Percentiles rank a stretch among this genome's conserved stretches.
phyloP scores from a whole-genome alignment of 2,329 filamentous ascomycete species.

The Pseudogymnoascus sp. region DNA sequence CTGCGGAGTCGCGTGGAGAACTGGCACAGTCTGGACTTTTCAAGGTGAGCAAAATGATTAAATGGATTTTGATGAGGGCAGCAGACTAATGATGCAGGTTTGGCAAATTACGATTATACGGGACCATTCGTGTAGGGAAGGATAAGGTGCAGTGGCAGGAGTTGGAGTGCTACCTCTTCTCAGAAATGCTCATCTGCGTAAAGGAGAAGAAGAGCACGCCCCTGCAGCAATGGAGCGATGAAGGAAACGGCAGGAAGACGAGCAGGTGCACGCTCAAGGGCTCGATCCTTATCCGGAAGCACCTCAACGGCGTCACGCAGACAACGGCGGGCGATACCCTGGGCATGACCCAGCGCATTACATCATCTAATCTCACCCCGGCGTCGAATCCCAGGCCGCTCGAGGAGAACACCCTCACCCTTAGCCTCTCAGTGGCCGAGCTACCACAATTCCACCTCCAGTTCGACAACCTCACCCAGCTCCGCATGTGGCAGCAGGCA shows the following conservation, averaged over 20 bases:
- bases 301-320: conserved; percentile 80
- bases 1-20: conserved; percentile 87
- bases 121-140: conserved; percentile 86
- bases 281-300: conserved; percentile 96
- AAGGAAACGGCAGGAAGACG: conserved; percentile 49
- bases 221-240: conserved; percentile 59
- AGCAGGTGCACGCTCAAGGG: conserved; percentile 86
- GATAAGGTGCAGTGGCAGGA: conserved; percentile 97
- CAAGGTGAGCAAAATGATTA: conserved; percentile 42
- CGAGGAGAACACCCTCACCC: conserved; percentile 78
- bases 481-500: conserved; percentile 85
- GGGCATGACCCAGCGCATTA: conserved; percentile 25
- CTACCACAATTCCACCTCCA: conserved; percentile 89
- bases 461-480: conserved; percentile 73
- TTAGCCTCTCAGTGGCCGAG: conserved; percentile 85
- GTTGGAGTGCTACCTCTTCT: conserved; percentile 91
- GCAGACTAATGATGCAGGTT: conserved; percentile 50
- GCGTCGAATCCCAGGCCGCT: conserved; percentile 29
- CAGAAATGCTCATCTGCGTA: conserved; percentile 98
- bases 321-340: conserved; percentile 41
- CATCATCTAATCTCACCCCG: conserved; percentile 26
- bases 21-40: conserved; percentile 94
- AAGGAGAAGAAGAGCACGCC: conserved; percentile 77
- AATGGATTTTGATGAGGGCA: not conserved
- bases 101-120: conserved; percentile 82